Evolutionary conservation across 1,284 basidiomycete genomes (phyloP), one percentile per base, ranked within the genome.

Genomic region (Hypsizygus ulmarius): DNA sequence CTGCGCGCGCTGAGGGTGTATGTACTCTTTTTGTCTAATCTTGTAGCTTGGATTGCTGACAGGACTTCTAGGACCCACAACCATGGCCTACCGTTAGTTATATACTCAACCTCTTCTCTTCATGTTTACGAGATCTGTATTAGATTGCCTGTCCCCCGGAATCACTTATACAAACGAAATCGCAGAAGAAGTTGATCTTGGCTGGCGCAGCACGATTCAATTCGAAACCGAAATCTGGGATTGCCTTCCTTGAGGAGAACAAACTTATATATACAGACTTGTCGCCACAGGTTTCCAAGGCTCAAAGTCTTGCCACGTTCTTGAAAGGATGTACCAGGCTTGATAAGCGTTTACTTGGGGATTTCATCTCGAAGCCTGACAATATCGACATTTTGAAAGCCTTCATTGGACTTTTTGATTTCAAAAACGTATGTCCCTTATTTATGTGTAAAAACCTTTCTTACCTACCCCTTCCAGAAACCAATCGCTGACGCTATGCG

Each of bases 271-370:
- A 85, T 62, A 72, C 78, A 9, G 84, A 87, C 55, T 69, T 79
- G 41, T 80, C 79, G 48, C 68, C 78, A 8, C 72, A 76, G 5
- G 68, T 81, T 45, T 74, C 80, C 39, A 82, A 75, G 54, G 70
- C 71, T 28, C 76, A 73, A 49, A 90, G 81, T 62, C 72, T 86
- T 30, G 96, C 97, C 3, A 79, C 65, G 32, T 98, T 98, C 68
- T 71, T 99, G 53, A 95, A 95, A 68, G 83, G 78, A 36, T 93
- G 88, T 47, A 83, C 87, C 1, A 75, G 90, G 29, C 74, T 99
- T 28, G 95, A 99, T 69, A 99, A 99, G 71, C 89, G 91, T 52
- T 71, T 97, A 1, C 73, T 99, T 1, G 97, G 97, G 6, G 97
- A 99, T 64, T 99, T 87, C 65, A 82, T 99, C 42, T 95, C 93